Base-by-base conservation (phyloP, 805 yeast species). In the Suhomyces kilbournensis region DNA sequence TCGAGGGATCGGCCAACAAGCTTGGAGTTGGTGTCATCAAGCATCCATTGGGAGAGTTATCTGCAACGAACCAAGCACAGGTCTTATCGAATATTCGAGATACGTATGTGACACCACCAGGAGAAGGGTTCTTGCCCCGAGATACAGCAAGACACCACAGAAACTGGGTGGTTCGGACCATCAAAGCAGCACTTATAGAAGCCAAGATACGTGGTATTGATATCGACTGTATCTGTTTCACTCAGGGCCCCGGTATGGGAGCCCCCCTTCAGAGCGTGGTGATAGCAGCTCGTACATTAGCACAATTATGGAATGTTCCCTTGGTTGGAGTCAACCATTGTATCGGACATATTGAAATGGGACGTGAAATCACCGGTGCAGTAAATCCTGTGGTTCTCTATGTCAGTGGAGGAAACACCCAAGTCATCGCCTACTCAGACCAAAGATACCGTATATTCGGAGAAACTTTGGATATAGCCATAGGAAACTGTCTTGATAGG, bases 191-290 rank as follows among this genome's bases (percentile, higher is more conserved):
- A 0, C 62, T 94, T 42, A 66, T 67, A 2, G 92, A 85, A 42
- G 86, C 96, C 1, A 67, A 71, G 0, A 62, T 90, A 5, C 58
- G 61, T 1, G 74, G 78, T 5, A 54, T 59, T 7, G 88, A 88
- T 45, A 63, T 86, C 5, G 92, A 88, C 68, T 85, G 88, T 47
- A 88, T 94, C 47, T 90, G 97, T 67, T 94, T 94, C 67, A 94
- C 99, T 1, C 96, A 88, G 69, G 99, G 99, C 4, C 99, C 99
- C 0, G 99, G 99, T 0, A 94, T 94, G 98, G 99, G 99, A 2
- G 98, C 98, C 0, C 99, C 99, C 0, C 72, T 94, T 49, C 96
- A 94, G 61, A 84, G 93, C 51, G 97, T 91, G 39, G 98, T 87
- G 2, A 78, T 94, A 47, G 96, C 96, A 1, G 98, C 99, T 1